Evolutionary conservation across 1,139 yeast species (phyloP).

Genomic region (Kodamaea anthophila): DNA sequence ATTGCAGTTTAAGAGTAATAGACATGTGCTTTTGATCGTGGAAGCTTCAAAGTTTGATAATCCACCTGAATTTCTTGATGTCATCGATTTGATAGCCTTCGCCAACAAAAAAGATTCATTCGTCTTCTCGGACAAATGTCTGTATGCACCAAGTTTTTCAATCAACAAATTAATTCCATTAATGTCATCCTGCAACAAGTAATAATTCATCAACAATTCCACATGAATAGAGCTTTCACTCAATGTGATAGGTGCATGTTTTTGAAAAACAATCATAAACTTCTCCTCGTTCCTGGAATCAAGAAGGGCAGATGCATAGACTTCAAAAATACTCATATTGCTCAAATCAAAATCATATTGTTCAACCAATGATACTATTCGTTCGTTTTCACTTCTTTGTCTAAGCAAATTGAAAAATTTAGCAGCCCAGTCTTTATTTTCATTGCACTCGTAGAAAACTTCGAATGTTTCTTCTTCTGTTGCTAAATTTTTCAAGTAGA

Average conservation of each 20-base stretch:
- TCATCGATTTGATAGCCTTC: slow-evolving; percentile 17
- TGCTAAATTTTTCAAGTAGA: slow-evolving; percentile 16
- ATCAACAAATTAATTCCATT: slow-evolving; percentile 15
- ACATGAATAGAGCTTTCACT: slow-evolving; percentile 7
- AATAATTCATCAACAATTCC: slow-evolving; percentile 20
- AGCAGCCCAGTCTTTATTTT: slow-evolving; percentile 15
- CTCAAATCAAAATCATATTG: slow-evolving; percentile 6
- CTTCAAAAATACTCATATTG: slow-evolving; percentile 6
- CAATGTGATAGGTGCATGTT: slow-evolving; percentile 6
- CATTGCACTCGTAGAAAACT: slow-evolving; percentile 10
- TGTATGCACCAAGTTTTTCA: slow-evolving; percentile 4
- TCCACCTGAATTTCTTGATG: not conserved
- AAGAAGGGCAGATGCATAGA: slow-evolving; percentile 14
- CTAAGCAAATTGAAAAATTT: slow-evolving; percentile 16
- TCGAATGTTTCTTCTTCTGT: slow-evolving; percentile 10
- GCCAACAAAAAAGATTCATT: slow-evolving; percentile 17
- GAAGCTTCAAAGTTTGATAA: not conserved
- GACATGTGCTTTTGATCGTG: slow-evolving; percentile 8
- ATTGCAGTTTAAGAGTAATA: slow-evolving; percentile 5
- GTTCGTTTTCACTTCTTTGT: slow-evolving; percentile 7
- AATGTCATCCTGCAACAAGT: slow-evolving; percentile 11
- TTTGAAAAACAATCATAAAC: slow-evolving; percentile 15
- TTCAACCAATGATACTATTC: slow-evolving; percentile 10
- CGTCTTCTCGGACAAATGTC: slow-evolving; percentile 11
- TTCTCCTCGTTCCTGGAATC: slow-evolving; percentile 10